phyloP scores from a whole-genome alignment of 2,329 filamentous ascomycete genomes.

The Verticillium alfalfae region DNA sequence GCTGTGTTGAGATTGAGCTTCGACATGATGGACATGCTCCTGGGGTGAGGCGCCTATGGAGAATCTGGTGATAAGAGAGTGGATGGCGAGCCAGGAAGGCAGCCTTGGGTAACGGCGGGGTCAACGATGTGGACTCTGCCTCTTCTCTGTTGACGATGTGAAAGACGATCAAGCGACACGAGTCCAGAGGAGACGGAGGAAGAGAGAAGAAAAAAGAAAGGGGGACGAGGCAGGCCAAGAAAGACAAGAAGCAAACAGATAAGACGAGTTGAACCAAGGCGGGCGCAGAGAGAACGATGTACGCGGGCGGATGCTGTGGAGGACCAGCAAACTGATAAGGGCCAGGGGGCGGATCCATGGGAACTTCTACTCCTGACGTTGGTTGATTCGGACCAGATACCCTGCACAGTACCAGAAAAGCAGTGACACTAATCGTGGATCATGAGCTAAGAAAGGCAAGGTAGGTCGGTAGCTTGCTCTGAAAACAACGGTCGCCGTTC shows the following conservation, averaged over 20 bases:
- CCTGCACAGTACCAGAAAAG: no score
- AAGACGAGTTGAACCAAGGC: neutral
- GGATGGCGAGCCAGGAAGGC: neutral
- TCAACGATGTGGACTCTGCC: neutral
- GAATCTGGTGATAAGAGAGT: neutral
- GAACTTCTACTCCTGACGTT: no score
- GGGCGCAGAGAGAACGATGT: neutral
- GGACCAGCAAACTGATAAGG: neutral
- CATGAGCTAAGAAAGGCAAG: neutral
- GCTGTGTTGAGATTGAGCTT: constrained; percentile 5
- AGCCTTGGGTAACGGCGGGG: neutral
- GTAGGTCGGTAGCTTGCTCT: neutral
- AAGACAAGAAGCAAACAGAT: neutral
- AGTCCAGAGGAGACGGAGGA: neutral
- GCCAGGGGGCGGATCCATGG: no score
- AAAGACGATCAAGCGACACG: neutral
- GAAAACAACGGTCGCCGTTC: neutral
- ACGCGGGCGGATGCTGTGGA: neutral
- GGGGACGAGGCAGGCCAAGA: neutral
- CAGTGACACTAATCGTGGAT: neutral
- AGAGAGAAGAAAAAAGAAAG: no score
- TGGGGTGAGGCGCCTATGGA: neutral
- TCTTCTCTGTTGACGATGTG: neutral
- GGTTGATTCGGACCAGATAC: no score
- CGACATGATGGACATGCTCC: neutral